Evolutionary conservation across 768 basidiomycete genomes (phyloP), one percentile per base, ranked within the genome.

Genomic region (Lactifluus volemus): DNA sequence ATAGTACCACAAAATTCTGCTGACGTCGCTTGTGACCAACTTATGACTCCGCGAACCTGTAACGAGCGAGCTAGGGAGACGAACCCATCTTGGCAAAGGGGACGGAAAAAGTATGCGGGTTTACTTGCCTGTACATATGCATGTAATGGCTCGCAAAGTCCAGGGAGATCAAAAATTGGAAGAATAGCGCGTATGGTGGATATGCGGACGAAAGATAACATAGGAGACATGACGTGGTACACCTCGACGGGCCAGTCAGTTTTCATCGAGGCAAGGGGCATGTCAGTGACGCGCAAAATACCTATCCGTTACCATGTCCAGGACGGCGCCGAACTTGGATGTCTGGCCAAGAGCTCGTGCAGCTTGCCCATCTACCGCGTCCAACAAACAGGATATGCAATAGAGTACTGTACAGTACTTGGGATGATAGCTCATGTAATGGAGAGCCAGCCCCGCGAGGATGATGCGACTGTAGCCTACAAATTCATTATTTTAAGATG

Each of bases 301-400:
- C 94, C 96, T 78, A 73, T 99, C 97, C 6, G 97, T 98, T 45
- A 99, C 96, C 97, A 99, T 99, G 74, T 99, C 97, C 68, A 99
- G 75, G 48, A 98, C 96, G 3, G 93, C 94, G 25, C 97, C 97
- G 73, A 98, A 98, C 75, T 96, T 95, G 57, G 90, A 93, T 5
- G 92, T 88, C 74, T 99, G 95, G 11, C 84, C 85, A 45, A 97
- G 76, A 0, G 85, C 84, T 49, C 97, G 80, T 12, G 97, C 97
- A 9, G 89, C 95, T 69, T 88, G 86, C 3, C 97, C 97, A 65
- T 98, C 97, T 32, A 95, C 88, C 15, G 93, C 97, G 70, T 99
- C 97, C 67, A 99, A 78, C 47, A 99, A 79, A 71, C 92, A 94
- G 11, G 94, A 98, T 59, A 98, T 73, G 60, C 83, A 82, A 73